Percentiles rank a stretch among this genome's conserved stretches.
These are phyloP conservation scores for Boletellus ananas DNA, from an alignment of 768 basidiomycete genomes.

Conservation along the genomic window DNA sequence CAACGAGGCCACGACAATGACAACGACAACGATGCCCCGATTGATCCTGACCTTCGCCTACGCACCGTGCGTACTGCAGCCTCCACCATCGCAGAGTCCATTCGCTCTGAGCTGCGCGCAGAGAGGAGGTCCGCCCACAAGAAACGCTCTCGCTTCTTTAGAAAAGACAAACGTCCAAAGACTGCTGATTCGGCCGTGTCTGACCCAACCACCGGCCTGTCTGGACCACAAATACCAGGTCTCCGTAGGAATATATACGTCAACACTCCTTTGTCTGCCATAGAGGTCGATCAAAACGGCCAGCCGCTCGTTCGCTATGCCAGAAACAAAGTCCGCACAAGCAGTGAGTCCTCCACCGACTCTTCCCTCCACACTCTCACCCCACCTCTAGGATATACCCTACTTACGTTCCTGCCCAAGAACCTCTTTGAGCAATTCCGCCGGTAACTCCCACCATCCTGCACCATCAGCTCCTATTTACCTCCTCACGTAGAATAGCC, in stretches of 20 bases:
- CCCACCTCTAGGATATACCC: conserved; percentile 69
- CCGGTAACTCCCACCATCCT: conserved; percentile 44
- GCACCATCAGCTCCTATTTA: background rate
- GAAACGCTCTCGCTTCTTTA: conserved; percentile 56
- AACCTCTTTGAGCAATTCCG: conserved; percentile 95
- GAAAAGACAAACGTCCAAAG: conserved; percentile 47
- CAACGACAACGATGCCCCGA: conserved; percentile 60
- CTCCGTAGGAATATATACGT: conserved; percentile 75
- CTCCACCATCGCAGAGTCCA: conserved; percentile 84
- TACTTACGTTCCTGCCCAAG: conserved; percentile 88
- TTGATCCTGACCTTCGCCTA: conserved; percentile 84
- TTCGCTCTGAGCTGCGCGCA: conserved; percentile 70
- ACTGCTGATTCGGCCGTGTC: conserved; percentile 31
- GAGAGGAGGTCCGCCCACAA: conserved; percentile 46
- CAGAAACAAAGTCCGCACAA: conserved; percentile 91
- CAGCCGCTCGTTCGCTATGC: conserved; percentile 78
- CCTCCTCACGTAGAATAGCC: conserved; percentile 53
- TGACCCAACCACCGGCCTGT: conserved; percentile 8
- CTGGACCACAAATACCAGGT: conserved; percentile 41
- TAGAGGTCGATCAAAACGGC: conserved; percentile 66
- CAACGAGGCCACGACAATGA: conserved; percentile 43
- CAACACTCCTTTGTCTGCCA: conserved; percentile 61
- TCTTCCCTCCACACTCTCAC: background rate
- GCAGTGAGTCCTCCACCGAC: conserved; percentile 54
- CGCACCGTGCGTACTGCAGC: conserved; percentile 92